Percentiles rank a stretch among this genome's conserved stretches.
Evolutionary conservation across 306 rosid genomes (phyloP).

Genomic region (Trifolium fragiferum): DNA sequence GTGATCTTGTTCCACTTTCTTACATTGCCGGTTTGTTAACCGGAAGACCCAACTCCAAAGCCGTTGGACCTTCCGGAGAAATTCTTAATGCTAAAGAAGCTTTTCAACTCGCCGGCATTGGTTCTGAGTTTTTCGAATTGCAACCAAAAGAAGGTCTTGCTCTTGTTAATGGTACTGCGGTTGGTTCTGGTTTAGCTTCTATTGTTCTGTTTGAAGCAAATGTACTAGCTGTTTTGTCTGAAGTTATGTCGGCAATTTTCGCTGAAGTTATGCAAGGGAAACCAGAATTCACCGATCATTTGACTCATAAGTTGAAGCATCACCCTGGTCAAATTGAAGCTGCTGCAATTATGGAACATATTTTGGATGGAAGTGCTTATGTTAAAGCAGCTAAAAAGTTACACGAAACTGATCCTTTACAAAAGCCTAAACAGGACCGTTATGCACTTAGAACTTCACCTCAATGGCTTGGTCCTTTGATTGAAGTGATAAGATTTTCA

Average conservation of each 20-base stretch:
- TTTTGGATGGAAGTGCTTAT: conserved; percentile 84
- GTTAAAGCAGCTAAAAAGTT: conserved; percentile 70
- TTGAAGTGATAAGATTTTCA: conserved; percentile 85
- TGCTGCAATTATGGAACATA: conserved; percentile 95
- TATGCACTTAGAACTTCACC: conserved; percentile 93
- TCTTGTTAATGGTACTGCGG: conserved; percentile 91
- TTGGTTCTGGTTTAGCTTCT: conserved; percentile 90
- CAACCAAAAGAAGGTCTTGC: conserved; percentile 97
- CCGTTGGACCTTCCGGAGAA: conserved; percentile 71
- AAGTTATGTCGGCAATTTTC: conserved; percentile 75
- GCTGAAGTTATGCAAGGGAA: conserved; percentile 93
- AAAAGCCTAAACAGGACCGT: conserved; percentile 85
- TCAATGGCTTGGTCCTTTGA: conserved; percentile 90
- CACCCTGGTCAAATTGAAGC: conserved; percentile 98
- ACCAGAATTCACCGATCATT: conserved; percentile 89
- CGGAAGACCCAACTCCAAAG: conserved; percentile 78
- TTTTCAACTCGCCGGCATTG: conserved; percentile 58
- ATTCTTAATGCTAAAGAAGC: conserved; percentile 65
- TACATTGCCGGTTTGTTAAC: conserved; percentile 86
- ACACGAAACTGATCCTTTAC: conserved; percentile 82
- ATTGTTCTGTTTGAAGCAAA: conserved; percentile 85
- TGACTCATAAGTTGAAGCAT: conserved; percentile 87
- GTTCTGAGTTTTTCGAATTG: conserved; percentile 74
- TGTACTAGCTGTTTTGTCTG: conserved; percentile 65
- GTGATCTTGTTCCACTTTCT: conserved; percentile 89